Evolutionary conservation across 2,329 filamentous ascomycete genomes (phyloP), one percentile per base, ranked within the genome.

Genomic region (Didymella segeticola): DNA sequence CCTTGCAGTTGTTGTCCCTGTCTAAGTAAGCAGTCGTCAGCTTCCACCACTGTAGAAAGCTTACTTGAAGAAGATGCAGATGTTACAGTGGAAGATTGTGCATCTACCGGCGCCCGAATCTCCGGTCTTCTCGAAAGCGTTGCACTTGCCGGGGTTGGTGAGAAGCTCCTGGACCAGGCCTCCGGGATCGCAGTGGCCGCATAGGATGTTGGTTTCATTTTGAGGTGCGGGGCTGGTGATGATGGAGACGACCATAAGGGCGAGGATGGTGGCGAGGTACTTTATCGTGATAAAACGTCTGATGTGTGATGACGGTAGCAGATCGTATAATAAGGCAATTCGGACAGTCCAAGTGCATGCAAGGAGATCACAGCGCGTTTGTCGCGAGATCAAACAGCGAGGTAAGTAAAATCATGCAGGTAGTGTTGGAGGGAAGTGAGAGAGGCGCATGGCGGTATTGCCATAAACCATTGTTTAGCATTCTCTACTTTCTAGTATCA

Each of bases 11-110:
- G 26, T 19, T 22, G 11, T 30, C 15, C 19, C 39, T 43, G 22
- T 17, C 11, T 11, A 20, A 9, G 3, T 43, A 14, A 43, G 41
- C 19, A 33, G 12, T 12, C 36, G 4, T 8, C 14, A 23, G 3
- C n/a, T 9, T 27, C 7, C 37, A 17, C n/a, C 3, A 5, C 14
- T 27, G 4, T 1, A 19, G 2, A 2, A 2, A 4, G 12, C 37
- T 12, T 41, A 41, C 37, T 27, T 27, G 37, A 41, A 41, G n/a
- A 41, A 41, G 23, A 41, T 41, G 23, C 37, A 41, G 37, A 41
- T 41, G n/a, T 22, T 22, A 9, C 37, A 41, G 15, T 41, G n/a
- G 23, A 41, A 15, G 23, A 27, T 41, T 23, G 22, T 23, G 23
- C 23, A 41, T n/a, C 8, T 27, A 19, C 37, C 37, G 15, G 8